Percentiles rank a stretch among this genome's conserved stretches.
These are phyloP conservation scores for Lachnellula hyalina DNA, from an alignment of 2,329 filamentous ascomycete species.

Conservation along the genomic window DNA sequence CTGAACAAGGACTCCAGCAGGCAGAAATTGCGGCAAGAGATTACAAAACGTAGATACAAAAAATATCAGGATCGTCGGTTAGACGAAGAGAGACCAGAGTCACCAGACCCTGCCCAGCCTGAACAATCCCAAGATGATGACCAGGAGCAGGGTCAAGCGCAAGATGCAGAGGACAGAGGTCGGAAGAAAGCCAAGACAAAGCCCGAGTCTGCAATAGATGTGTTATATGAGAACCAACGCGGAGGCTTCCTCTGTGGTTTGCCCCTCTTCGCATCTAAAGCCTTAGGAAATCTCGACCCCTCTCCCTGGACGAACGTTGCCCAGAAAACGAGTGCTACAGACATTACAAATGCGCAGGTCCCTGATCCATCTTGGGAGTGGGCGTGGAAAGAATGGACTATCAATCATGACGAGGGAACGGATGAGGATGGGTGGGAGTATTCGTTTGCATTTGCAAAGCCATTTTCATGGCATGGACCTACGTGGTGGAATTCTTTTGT, in stretches of 20 bases:
- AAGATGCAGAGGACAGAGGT: conserved; percentile 10
- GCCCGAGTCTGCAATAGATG: conserved; percentile 62
- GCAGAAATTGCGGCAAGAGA: conserved; percentile 20
- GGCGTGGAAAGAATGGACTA: conserved; percentile 63
- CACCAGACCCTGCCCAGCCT: not conserved
- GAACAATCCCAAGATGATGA: not conserved
- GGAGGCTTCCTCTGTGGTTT: conserved; percentile 86
- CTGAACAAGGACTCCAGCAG: conserved; percentile 20
- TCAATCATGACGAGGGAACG: conserved; percentile 69
- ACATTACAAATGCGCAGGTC: conserved; percentile 80
- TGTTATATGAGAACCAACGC: conserved; percentile 93
- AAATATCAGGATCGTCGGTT: conserved; percentile 35
- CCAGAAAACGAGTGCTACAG: conserved; percentile 54
- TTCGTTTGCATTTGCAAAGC: conserved; percentile 74
- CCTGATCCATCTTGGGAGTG: conserved; percentile 96
- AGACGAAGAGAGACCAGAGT: conserved; percentile 3
- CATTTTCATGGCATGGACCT: conserved; percentile 80
- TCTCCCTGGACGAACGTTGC: conserved; percentile 75
- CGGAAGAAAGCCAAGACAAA: conserved; percentile 23
- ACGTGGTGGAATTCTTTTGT: conserved; percentile 96
- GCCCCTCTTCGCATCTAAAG: conserved; percentile 81
- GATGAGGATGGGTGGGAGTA: conserved; percentile 97
- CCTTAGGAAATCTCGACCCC: conserved; percentile 81
- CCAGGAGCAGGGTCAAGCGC: conserved; percentile 3
- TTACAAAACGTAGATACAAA: conserved; percentile 25